Evolutionary conservation across 1,284 basidiomycete genomes (phyloP).

Genomic region (Xerocomus amazonicus): DNA sequence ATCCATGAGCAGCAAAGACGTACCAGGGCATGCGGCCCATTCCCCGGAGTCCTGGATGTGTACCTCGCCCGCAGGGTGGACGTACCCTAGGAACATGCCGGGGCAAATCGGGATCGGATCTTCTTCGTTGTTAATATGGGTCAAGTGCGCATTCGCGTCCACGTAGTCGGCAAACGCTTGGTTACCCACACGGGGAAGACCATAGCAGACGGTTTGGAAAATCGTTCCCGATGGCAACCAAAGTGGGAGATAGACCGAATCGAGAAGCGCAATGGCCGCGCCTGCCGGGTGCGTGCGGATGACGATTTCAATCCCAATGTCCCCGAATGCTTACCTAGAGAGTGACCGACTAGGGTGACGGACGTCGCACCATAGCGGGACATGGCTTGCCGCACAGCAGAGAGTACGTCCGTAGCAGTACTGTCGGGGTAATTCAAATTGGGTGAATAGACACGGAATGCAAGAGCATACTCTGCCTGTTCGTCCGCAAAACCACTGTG

Average conservation of each 20-base stretch:
- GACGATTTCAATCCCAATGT: not conserved
- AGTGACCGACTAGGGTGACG: conserved; percentile 56
- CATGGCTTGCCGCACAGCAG: conserved; percentile 47
- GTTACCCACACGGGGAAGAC: conserved; percentile 67
- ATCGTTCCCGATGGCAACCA: conserved; percentile 34
- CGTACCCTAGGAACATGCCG: conserved; percentile 49
- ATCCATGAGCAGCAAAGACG: not conserved
- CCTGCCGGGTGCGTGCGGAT: conserved; percentile 18
- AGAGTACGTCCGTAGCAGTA: conserved; percentile 46
- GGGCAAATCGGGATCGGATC: conserved; percentile 51
- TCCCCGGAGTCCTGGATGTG: conserved; percentile 48
- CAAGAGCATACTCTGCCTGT: conserved; percentile 44
- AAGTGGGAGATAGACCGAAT: conserved; percentile 40
- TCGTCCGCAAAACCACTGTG: conserved; percentile 56
- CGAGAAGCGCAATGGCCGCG: conserved; percentile 52
- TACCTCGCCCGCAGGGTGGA: conserved; percentile 56
- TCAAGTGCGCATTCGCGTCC: conserved; percentile 44
- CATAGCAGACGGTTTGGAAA: conserved; percentile 43
- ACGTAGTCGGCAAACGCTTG: conserved; percentile 59
- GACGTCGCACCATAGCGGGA: conserved; percentile 36
- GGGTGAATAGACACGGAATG: conserved; percentile 2
- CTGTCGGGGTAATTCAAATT: conserved; percentile 28
- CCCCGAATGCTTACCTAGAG: conserved; percentile 41
- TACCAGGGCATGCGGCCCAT: conserved; percentile 50
- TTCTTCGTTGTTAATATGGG: conserved; percentile 52